Conservation (phyloP, 805 yeast species). For the Saccharomyces paradoxus region DNA sequence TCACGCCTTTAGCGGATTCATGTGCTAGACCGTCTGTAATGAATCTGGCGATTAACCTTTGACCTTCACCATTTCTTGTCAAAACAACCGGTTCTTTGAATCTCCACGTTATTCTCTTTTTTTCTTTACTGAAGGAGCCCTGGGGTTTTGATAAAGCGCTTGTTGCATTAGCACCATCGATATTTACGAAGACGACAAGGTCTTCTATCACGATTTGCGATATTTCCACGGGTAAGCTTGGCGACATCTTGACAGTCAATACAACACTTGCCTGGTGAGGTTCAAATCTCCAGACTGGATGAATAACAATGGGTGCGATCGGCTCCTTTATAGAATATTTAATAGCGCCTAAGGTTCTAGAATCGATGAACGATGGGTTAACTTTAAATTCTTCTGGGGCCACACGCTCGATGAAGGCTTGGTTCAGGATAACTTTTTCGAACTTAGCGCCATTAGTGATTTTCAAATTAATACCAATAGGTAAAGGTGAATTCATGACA, state of each 20-base stretch:
- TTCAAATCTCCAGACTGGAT: constrained; percentile 89
- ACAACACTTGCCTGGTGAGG: constrained; percentile 77
- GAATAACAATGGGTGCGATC: constrained; percentile 58
- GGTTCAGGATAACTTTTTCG: constrained; percentile 44
- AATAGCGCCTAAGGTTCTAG: constrained; percentile 70
- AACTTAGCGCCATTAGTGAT: constrained; percentile 36
- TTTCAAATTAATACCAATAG: constrained; percentile 37
- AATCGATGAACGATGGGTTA: constrained; percentile 43
- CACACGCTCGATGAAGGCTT: constrained; percentile 44
- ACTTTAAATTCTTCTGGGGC: constrained; percentile 36
- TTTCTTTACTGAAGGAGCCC: constrained; percentile 83
- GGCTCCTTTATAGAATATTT: constrained; percentile 55
- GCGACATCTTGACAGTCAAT: constrained; percentile 44
- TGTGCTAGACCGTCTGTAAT: constrained; percentile 61
- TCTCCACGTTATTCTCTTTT: constrained; percentile 82
- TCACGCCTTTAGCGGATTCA: constrained; percentile 72
- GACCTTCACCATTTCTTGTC: constrained; percentile 36
- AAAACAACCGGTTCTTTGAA: constrained; percentile 39
- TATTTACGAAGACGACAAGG: constrained; percentile 41
- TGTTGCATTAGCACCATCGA: constrained; percentile 53
- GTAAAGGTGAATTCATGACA: constrained; percentile 26
- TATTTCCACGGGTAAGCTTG: constrained; percentile 31
- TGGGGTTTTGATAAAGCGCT: constrained; percentile 85
- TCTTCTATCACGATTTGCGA: constrained; percentile 28
- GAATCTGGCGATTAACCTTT: constrained; percentile 78